Evolutionary conservation across 176 grass and related monocot species (phyloP).

Genomic region (Musa acuminata): DNA sequence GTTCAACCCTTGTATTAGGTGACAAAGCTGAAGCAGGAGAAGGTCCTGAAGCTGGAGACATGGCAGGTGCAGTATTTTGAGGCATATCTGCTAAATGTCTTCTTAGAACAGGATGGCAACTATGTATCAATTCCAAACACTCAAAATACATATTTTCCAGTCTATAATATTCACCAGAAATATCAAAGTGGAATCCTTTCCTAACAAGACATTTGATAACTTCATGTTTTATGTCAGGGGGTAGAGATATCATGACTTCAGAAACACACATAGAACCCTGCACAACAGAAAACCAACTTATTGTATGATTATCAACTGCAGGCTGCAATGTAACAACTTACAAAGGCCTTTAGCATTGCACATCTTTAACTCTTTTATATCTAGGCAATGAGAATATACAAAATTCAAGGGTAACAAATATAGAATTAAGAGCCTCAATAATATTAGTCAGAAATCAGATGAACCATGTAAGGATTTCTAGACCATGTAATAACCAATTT

Average conservation of each 20-base stretch:
- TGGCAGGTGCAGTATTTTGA: neutral
- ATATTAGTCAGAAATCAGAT: no score
- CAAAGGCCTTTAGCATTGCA: no score
- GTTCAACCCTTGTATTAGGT: no score
- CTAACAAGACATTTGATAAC: neutral
- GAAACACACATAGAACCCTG: neutral
- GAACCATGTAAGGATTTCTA: no score
- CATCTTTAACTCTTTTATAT: no score
- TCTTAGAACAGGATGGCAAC: neutral
- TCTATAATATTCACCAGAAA: neutral
- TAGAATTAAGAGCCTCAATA: no score
- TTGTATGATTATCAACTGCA: neutral
- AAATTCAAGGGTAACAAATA: no score
- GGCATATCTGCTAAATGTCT: constrained; percentile 3
- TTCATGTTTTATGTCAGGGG: neutral
- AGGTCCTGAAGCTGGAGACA: neutral
- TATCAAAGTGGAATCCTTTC: neutral
- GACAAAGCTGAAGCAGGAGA: constrained; percentile 3
- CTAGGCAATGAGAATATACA: no score
- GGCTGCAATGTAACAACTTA: neutral
- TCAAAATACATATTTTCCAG: neutral
- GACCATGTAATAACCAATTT: no score
- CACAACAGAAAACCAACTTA: neutral
- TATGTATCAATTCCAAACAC: neutral
- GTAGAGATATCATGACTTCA: neutral